phyloP scores from a whole-genome alignment of 2,329 filamentous ascomycete species.

The Fusarium sp. region DNA sequence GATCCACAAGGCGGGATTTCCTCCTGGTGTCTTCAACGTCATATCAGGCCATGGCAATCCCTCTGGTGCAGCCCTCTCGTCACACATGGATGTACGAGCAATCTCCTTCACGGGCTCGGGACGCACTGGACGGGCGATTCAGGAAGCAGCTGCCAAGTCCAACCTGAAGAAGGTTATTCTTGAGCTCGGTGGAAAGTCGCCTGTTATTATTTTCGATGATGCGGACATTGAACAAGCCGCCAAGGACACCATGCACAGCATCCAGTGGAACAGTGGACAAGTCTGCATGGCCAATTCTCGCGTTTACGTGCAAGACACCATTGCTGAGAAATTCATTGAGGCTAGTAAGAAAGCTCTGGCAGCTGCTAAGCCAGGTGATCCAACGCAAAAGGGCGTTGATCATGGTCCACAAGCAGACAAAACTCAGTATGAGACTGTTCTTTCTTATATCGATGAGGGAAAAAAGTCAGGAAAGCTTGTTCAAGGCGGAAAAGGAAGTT shows the following conservation, averaged over 20 bases:
- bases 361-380: constrained; percentile 13
- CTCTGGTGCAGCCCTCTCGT: constrained; percentile 73
- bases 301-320: constrained; percentile 65
- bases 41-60: constrained; percentile 76
- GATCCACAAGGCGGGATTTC: constrained; percentile 78
- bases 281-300: constrained; percentile 70
- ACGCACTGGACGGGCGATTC: constrained; percentile 76
- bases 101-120: constrained; percentile 83
- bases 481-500: constrained; percentile 19
- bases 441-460: constrained; percentile 31
- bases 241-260: constrained; percentile 58
- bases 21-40: constrained; percentile 79
- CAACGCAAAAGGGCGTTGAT: not conserved
- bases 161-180: constrained; percentile 74
- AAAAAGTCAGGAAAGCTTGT: constrained; percentile 16
- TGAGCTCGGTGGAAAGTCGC: constrained; percentile 77
- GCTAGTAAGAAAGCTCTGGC: constrained; percentile 14
- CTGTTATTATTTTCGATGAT: constrained; percentile 73
- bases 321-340: constrained; percentile 49
- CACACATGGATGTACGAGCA: constrained; percentile 77
- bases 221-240: constrained; percentile 51
- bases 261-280: constrained; percentile 68
- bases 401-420: constrained; percentile 34
- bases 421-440: constrained; percentile 23
- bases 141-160: constrained; percentile 75